Evolutionary conservation across 805 yeast genomes (phyloP), one percentile per base, ranked within the genome.

Genomic region (Naumovozyma castellii): DNA sequence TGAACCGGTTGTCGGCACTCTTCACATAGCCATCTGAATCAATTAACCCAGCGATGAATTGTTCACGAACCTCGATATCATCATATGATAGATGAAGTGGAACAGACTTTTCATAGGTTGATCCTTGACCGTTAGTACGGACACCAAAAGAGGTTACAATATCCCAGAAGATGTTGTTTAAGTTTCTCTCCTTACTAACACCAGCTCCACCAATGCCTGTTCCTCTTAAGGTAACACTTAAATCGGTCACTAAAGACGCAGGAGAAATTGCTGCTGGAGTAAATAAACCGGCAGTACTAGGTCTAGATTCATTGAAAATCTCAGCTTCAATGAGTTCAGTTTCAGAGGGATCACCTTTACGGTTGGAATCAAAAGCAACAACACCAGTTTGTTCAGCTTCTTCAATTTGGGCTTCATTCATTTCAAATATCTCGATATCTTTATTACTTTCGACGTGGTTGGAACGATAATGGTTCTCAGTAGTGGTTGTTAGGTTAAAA

Each of bases 31-130:
- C 69, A 36, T 51, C 44, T n/a, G 66, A 43, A 37, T 66, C 73
- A 47, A 67, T 45, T 18, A 69, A 44, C 60, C 72, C 73, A 37
- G 72, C 71, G 36, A 69, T 35, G 43, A 62, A 65, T n/a, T 48
- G 42, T 53, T 68, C 72, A 53, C 74, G 65, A 37, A 64, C 62
- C 5, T 41, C 48, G 30, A 67, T 47, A 25, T 53, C 41, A 35
- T 66, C 73, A 39, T 49, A 36, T 13, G 53, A 43, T 22, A 67
- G 46, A 27, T 40, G 45, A 3, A 34, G 12, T 37, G 71, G 70
- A 43, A 67, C 54, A 35, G 32, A 20, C 44, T 61, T 43, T 6
- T 58, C 41, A 44, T 32, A n/a, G 6, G 12, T 12, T 16, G 35
- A 15, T 5, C 17, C 30, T 12, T 25, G 29, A 14, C 20, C 22